A percentile compares a stretch with the other conserved stretches of the same genome.
These are phyloP conservation scores for Blastobotrys illinoisensis DNA, from an alignment of 1,139 yeast species.

Conservation along the genomic window DNA sequence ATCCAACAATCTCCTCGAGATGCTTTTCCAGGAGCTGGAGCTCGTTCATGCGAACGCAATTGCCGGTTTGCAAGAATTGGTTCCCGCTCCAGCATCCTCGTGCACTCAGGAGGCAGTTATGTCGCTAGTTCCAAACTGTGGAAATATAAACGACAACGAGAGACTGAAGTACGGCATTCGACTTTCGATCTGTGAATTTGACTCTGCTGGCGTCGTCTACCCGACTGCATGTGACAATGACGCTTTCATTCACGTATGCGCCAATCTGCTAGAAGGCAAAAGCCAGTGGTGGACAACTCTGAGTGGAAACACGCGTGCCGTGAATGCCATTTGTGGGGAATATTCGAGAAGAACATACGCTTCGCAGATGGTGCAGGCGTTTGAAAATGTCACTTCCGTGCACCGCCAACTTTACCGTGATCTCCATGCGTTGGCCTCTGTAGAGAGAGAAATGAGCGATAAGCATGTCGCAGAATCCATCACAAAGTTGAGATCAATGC, in stretches of 20 bases:
- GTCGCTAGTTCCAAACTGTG: conserved; percentile 24
- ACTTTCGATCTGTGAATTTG: conserved; percentile 33
- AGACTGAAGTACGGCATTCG: conserved; percentile 20
- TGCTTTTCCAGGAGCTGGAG: neutral
- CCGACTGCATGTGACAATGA: conserved; percentile 25
- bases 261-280: conserved; percentile 24
- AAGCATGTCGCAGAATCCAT: neutral
- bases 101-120: conserved; percentile 18
- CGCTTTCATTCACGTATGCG: conserved; percentile 18
- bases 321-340: conserved; percentile 29
- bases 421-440: neutral
- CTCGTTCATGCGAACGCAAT: neutral
- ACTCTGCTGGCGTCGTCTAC: conserved; percentile 25
- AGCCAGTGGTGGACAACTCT: conserved; percentile 40
- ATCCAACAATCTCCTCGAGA: neutral
- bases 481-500: neutral
- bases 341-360: conserved; percentile 1
- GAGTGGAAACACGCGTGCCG: conserved; percentile 32
- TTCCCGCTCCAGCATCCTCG: neutral
- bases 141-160: neutral
- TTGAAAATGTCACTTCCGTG: conserved; percentile 15
- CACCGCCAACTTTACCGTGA: conserved; percentile 8
- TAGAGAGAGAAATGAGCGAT: neutral
- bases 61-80: neutral
- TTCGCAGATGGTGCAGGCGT: conserved; percentile 14